phyloP scores from a whole-genome alignment of 331 rosid genomes.

The Quercus tomentella region DNA sequence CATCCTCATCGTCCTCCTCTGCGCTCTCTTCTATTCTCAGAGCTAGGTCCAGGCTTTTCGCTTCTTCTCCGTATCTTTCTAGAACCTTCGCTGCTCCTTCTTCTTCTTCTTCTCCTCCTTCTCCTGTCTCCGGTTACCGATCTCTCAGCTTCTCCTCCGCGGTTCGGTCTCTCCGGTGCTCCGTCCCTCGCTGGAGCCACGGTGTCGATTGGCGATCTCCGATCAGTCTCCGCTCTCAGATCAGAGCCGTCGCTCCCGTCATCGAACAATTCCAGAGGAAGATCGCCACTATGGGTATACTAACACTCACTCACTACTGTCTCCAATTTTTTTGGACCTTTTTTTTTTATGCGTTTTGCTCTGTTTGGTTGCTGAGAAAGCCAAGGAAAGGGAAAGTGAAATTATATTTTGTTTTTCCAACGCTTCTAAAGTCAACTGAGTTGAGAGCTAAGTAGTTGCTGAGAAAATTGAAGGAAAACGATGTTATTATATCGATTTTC shows the following conservation, averaged over 20 bases:
- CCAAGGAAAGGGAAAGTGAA: not conserved
- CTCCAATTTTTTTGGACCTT: slow-evolving; percentile 15
- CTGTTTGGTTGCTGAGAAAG: not conserved
- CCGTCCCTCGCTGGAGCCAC: slow-evolving; percentile 80
- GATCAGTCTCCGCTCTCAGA: slow-evolving; percentile 71
- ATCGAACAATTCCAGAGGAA: slow-evolving; percentile 74
- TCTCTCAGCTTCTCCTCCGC: slow-evolving; percentile 39
- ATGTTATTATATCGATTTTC: not conserved
- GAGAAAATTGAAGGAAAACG: not conserved
- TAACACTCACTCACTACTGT: too few relatives aligned
- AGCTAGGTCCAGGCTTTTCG: slow-evolving; percentile 46
- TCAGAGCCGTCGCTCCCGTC: slow-evolving; percentile 84
- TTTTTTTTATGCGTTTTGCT: not conserved
- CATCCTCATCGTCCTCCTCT: slow-evolving; percentile 57
- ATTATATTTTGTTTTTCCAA: not conserved
- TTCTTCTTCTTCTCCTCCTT: slow-evolving; percentile 8
- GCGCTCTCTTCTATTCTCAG: slow-evolving; percentile 65
- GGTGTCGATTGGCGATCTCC: slow-evolving; percentile 76
- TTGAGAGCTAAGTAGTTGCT: not conserved
- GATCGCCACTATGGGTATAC: slow-evolving; percentile 80
- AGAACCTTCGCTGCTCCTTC: slow-evolving; percentile 34
- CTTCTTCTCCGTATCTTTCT: slow-evolving; percentile 19
- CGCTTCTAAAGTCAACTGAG: not conserved
- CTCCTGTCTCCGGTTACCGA: slow-evolving; percentile 20
- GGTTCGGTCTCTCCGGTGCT: slow-evolving; percentile 30